Base-by-base conservation (phyloP, 2,329 filamentous ascomycete genomes). In the Phialophora chinensis region DNA sequence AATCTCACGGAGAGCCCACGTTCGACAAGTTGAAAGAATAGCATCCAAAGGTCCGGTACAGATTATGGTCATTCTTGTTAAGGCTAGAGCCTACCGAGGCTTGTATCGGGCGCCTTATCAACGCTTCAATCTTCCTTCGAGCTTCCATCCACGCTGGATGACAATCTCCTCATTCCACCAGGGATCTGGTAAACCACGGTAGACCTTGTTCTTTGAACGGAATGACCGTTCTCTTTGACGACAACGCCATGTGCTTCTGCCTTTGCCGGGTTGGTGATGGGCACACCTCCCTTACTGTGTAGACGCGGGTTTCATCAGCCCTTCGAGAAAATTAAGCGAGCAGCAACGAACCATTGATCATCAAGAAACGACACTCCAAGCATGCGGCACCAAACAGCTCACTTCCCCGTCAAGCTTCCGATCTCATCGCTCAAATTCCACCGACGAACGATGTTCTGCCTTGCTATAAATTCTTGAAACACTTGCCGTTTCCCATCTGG, bases 381-480 rank as follows among this genome's bases (percentile, higher is more conserved):
- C 31, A 42, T n/a, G 20, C 49, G 5, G 59, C 20, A 53, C 50
- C 59, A 61, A 61, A 61, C 59, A 52, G 25, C 33, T 53, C 23
- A n/a, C 29, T 61, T 38, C 59, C 29, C 25, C 14, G 49, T 27
- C 49, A 52, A 52, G 25, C 25, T 23, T 25, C 33, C n/a, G 35
- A 20, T 38, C 11, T 35, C 29, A 27, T n/a, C 35, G 59, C 59
- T 54, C 58, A 23, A 17, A 49, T 53, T 38, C 58, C 29, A 20
- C 44, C 33, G 33, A 33, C 64, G 38, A 65, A 55, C 53, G 49
- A 27, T 59, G 60, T 64, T 70, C 68, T 61, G 68, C 68, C 68
- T 68, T 68, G 65, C 68, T 62, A 59, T 66, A 66, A 68, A 70
- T 70, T 68, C 60, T 54, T 68, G 68, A 70, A 70, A 70, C 68